Evolutionary conservation across 352 stramenopile genomes (phyloP), one percentile per base, ranked within the genome.

Genomic region (Globisporangium abappressorium): DNA sequence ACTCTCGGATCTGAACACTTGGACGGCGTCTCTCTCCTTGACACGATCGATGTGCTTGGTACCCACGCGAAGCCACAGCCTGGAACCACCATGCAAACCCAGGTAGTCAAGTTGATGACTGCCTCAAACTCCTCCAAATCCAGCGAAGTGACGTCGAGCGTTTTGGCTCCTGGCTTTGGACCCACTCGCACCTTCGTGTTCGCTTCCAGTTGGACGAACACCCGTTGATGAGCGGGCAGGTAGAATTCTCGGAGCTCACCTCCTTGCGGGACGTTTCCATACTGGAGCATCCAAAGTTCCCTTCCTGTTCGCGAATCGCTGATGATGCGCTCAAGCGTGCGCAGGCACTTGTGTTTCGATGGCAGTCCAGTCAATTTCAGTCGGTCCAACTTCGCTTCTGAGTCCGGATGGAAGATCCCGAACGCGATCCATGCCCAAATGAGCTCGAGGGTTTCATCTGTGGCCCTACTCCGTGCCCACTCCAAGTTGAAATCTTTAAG

Each of bases 391-490:
- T 61, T 63, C 1, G 62, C 73, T 2, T 62, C 51, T 5, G 76
- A 79, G 56, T 84, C 76, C 0, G 64, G 66, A 34, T 87, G 79
- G 64, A 87, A 82, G 0, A 80, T 68, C 20, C 67, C 77, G 41
- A 78, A 65, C 41, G 71, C 78, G 58, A 87, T 77, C 75, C 76
- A 84, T 15, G 65, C 69, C 75, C 73, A 82, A 12, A 80, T 28
- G 33, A 78, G 22, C 3, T 53, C 56, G 26, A 22, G 22, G 47
- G 5, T 28, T 24, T 22, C 47, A 30, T 18, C 18, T 7, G 6
- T 53, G 46, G 18, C 18, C 11, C 3, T 22, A 53, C 18, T n/a
- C 6, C 22, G 0, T 9, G 18, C 34, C 34, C 9, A 62, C 5
- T 51, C 3, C n/a, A 49, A 22, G 3, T 7, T 5, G 34, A 62